Evolutionary conservation across 306 rosid genomes (phyloP).

Genomic region (Cucurbita moschata): DNA sequence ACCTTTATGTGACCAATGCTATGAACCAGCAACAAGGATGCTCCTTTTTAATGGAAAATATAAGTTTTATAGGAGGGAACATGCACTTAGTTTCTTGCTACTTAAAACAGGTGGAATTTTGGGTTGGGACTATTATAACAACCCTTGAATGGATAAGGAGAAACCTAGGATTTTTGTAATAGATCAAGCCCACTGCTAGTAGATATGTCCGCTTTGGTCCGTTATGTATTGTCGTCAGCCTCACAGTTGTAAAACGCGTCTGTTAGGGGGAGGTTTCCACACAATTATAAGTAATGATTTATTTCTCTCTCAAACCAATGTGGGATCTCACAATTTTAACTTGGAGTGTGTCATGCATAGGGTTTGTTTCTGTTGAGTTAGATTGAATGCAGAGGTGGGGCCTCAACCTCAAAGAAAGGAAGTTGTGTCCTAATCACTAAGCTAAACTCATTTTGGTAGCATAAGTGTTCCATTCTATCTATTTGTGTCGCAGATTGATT

Average conservation of each 20-base stretch:
- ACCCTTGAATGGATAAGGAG: not conserved
- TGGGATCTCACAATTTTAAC: not conserved
- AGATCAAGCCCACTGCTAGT: too few species aligned
- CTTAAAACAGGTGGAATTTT: not conserved
- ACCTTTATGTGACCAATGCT: not conserved
- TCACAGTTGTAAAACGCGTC: too few species aligned
- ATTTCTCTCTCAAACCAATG: rapidly evolving
- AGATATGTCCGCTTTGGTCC: too few species aligned
- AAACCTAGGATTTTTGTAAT: not conserved
- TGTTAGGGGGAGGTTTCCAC: too few species aligned
- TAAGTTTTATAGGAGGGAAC: not conserved
- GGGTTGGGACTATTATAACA: not conserved
- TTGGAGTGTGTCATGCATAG: not conserved
- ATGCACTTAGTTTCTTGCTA: not conserved
- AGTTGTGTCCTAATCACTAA: not conserved
- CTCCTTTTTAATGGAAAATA: not conserved
- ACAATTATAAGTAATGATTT: too few species aligned
- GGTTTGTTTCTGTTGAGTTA: not conserved
- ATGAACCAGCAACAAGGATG: not conserved
- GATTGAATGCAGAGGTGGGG: not conserved
- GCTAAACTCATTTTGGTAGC: not conserved
- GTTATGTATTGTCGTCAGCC: too few species aligned
- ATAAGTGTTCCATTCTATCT: not conserved
- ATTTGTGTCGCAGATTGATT: not conserved
- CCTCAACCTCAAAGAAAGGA: not conserved